Percentiles rank a stretch among this genome's conserved stretches.
Evolutionary conservation across 306 rosid genomes (phyloP).

Genomic region (Cyclanthera cordifolia): DNA sequence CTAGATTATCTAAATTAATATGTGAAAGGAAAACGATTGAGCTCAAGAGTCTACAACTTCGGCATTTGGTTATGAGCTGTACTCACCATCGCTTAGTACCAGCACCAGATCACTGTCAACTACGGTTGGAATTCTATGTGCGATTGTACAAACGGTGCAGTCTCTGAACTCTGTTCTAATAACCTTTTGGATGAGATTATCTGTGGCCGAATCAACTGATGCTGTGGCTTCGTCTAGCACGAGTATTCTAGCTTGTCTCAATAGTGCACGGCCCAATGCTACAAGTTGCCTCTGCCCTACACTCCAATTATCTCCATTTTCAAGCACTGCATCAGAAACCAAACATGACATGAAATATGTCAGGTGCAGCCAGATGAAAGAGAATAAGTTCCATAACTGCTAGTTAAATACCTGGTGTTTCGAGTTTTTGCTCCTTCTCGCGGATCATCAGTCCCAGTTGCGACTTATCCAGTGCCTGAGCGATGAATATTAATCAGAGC

Average conservation of each 20-base stretch:
- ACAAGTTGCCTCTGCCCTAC: slow-evolving; percentile 98
- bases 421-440: slow-evolving; percentile 55
- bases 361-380: neutral
- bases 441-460: slow-evolving; percentile 74
- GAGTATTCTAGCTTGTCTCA: slow-evolving; percentile 82
- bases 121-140: slow-evolving; percentile 91
- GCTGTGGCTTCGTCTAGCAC: slow-evolving; percentile 99
- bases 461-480: slow-evolving; percentile 75
- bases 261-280: slow-evolving; percentile 82
- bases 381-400: neutral
- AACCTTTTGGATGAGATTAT: slow-evolving; percentile 80
- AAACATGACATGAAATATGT: neutral
- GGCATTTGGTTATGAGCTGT: slow-evolving; percentile 1
- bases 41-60: neutral
- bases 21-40: neutral
- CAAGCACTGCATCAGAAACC: slow-evolving; percentile 48
- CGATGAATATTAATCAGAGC: slow-evolving; percentile 9
- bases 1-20: neutral
- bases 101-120: slow-evolving; percentile 78
- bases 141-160: slow-evolving; percentile 84
- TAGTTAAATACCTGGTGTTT: slow-evolving; percentile 50
- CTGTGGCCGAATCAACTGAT: slow-evolving; percentile 89
- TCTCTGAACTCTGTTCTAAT: slow-evolving; percentile 64
- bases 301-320: slow-evolving; percentile 99
- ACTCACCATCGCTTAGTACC: slow-evolving; percentile 84